Conservation (phyloP, 495 filamentous ascomycete species). For the Podospora bellae-mahoneyi region DNA sequence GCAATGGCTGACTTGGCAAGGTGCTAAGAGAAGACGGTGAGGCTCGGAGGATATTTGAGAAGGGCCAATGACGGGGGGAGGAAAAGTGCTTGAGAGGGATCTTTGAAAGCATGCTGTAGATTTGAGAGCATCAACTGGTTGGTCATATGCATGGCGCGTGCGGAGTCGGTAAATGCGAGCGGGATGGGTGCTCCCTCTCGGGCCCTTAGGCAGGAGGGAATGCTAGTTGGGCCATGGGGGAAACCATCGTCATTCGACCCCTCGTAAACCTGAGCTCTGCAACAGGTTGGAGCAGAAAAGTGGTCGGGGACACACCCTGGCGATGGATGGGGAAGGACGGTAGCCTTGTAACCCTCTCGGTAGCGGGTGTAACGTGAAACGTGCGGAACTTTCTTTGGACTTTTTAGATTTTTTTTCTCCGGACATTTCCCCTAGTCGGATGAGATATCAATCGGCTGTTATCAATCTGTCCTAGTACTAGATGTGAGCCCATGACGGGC, state of each 20-base stretch:
- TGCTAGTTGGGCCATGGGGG: background rate
- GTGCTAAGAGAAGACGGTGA: background rate
- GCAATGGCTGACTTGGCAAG: background rate
- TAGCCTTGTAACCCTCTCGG: background rate
- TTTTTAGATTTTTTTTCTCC: background rate
- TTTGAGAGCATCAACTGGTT: background rate
- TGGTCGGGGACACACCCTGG: background rate
- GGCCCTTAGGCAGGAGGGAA: background rate
- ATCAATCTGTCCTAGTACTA: background rate
- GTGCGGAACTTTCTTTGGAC: background rate
- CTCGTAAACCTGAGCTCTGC: background rate
- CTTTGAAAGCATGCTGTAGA: background rate
- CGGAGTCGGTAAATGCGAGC: background rate
- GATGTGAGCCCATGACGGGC: too few species aligned
- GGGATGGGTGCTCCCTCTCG: background rate
- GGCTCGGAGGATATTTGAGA: background rate
- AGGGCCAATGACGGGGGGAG: background rate
- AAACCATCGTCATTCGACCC: background rate
- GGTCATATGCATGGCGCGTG: background rate
- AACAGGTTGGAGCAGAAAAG: background rate
- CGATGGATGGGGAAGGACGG: background rate
- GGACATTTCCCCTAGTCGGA: background rate
- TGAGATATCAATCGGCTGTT: background rate
- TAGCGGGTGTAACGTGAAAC: background rate
- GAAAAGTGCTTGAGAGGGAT: too few species aligned